Conservation (phyloP, 108 stramenopile species). For the Pinguiococcus pyrenoidosus region DNA sequence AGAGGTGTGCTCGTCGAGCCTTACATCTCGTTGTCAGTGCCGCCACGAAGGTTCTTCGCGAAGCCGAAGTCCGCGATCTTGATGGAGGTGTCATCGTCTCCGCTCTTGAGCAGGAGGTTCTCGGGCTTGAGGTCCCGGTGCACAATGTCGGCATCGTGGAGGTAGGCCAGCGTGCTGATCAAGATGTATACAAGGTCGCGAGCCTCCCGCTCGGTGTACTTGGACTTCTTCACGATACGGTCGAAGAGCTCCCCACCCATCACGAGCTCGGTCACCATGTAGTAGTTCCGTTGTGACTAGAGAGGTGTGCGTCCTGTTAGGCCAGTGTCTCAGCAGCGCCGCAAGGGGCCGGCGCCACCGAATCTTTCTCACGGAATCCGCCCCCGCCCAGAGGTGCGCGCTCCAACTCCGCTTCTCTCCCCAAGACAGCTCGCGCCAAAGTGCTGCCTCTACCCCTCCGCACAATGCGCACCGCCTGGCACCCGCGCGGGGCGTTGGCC, state of each 20-base stretch:
- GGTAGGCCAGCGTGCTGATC: conserved; percentile 69
- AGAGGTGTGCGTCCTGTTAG: no score
- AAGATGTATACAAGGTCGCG: conserved; percentile 64
- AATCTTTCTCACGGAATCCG: no score
- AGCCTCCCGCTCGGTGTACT: conserved; percentile 86
- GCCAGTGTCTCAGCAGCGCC: no score
- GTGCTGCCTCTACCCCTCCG: no score
- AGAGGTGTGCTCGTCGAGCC: not conserved
- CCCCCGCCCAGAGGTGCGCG: no score
- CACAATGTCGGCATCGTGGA: conserved; percentile 49
- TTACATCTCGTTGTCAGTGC: not conserved
- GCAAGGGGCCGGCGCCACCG: no score
- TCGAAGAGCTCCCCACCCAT: conserved; percentile 63
- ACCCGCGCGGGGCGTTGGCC: no score
- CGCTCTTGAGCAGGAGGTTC: conserved; percentile 67
- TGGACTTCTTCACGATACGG: conserved; percentile 75
- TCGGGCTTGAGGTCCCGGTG: conserved; percentile 76
- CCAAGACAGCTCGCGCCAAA: no score
- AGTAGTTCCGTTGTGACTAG: conserved; percentile 46
- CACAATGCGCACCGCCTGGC: no score
- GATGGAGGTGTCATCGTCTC: conserved; percentile 63
- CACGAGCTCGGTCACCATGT: conserved; percentile 66
- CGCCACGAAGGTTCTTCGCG: conserved; percentile 47
- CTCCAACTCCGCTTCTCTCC: no score
- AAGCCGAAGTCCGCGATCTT: conserved; percentile 98